These are phyloP conservation scores for Alternaria metachromatica DNA, from an alignment of 2,329 filamentous ascomycete genomes.

Conservation along the genomic window DNA sequence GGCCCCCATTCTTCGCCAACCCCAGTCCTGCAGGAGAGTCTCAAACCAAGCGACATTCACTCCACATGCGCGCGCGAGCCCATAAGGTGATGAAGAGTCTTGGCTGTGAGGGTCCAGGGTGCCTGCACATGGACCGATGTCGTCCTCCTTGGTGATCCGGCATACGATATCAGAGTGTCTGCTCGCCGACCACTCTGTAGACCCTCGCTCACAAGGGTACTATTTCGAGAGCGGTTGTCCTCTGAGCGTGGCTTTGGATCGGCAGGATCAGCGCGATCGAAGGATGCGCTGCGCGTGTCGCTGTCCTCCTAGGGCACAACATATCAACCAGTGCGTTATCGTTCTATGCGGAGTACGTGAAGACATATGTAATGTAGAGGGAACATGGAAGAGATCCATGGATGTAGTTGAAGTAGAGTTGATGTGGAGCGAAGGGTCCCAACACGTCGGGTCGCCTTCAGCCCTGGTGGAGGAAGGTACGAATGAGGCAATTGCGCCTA, in stretches of 20 bases:
- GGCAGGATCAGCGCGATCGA: constrained; percentile 12
- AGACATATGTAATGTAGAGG: background rate
- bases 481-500: constrained; percentile 13
- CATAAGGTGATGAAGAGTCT: constrained; percentile 7
- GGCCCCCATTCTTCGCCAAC: constrained; percentile 29
- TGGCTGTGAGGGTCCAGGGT: constrained; percentile 4
- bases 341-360: background rate
- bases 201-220: constrained; percentile 4
- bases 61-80: constrained; percentile 11
- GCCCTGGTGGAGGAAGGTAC: constrained; percentile 18
- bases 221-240: constrained; percentile 9
- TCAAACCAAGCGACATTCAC: background rate
- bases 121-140: background rate
- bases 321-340: background rate
- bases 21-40: constrained; percentile 19
- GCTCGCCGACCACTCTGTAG: constrained; percentile 12
- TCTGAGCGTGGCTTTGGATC: constrained; percentile 7
- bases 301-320: background rate
- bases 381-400: background rate
- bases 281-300: constrained; percentile 4
- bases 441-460: constrained; percentile 20
- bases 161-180: constrained; percentile 3
- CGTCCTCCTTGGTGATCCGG: background rate
- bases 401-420: constrained; percentile 17
- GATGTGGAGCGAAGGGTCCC: constrained; percentile 12